Evolutionary conservation across 169 alveolate species (phyloP), one percentile per base, ranked within the genome.

Genomic region (Eimeria falciformis): DNA sequence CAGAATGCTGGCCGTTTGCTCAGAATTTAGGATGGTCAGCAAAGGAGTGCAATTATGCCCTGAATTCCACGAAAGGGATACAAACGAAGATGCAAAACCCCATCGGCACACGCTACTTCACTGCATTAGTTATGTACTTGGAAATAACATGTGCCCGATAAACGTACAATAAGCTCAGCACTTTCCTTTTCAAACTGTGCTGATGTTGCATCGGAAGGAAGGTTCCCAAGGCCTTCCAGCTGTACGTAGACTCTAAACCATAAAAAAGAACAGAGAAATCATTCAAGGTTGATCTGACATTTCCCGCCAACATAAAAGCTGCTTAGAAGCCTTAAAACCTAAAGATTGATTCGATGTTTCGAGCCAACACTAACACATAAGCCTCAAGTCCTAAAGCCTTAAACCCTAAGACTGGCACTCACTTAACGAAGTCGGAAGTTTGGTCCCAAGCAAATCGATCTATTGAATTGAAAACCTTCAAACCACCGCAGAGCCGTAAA

Each of bases 361-460:
- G 40, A 33, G 40, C 40, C 40, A 33, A 33, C 40, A 33, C 40
- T 33, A 33, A 33, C 40, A 33, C 40, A 33, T 33, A 33, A 33
- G 0, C 40, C 2, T 33, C 40, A 33, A 33, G 40, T 53, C 65
- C 65, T 17, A 53, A 21, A 25, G 27, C 71, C 29, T 2, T 40
- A 27, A 14, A 1, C n/a, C 47, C 40, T 77, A 18, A 18, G 23
- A 9, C 7, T 25, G 37, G 69, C 40, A n/a, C 89, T 58, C 89
- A 81, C 89, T 81, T 81, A 29, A 81, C 89, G 17, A 81, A 56
- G 17, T 62, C 25, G 12, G 75, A 46, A 18, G 89, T 81, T 33
- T 81, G 89, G 53, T 81, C 89, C 89, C 89, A 81, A 1, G 75
- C 89, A 81, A 81, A 81, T 45, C 89, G 25, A 14, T 81, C 89